Evolutionary conservation across 2,329 filamentous ascomycete genomes (phyloP).

Genomic region (Xylaria sp.): DNA sequence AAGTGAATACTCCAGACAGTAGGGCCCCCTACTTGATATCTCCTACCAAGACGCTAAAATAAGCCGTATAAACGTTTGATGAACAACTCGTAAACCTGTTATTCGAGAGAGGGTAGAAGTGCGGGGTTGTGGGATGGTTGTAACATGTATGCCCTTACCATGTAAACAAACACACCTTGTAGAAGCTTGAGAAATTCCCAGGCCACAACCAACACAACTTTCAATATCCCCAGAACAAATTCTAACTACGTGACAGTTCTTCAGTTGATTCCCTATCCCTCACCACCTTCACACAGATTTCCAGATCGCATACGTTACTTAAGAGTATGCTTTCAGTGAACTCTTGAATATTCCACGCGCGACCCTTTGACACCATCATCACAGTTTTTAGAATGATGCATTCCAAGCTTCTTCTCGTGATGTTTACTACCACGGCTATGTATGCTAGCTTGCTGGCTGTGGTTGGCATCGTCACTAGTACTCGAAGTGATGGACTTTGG

Average conservation of each 20-base stretch:
- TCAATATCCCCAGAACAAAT: neutral
- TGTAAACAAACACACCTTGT: neutral
- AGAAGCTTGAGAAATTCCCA: neutral
- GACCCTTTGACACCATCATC: neutral
- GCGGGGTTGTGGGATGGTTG: neutral
- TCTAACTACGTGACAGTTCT: neutral
- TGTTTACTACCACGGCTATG: neutral
- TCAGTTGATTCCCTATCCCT: too few species aligned
- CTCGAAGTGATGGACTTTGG: too few species aligned
- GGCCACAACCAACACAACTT: neutral
- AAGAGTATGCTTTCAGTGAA: neutral
- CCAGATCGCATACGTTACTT: neutral
- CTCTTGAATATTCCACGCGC: neutral
- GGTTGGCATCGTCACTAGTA: neutral
- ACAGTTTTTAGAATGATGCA: constrained; percentile 1
- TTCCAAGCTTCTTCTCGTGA: neutral
- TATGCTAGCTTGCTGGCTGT: neutral
- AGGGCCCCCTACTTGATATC: neutral
- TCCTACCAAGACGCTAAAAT: neutral
- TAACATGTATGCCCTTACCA: neutral
- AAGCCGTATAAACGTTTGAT: neutral
- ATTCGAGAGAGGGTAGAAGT: neutral
- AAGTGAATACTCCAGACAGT: neutral
- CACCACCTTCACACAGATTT: neutral
- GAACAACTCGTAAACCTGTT: too few species aligned